Evolutionary conservation across 73 alveolate species (phyloP), one percentile per base, ranked within the genome.

Genomic region (Paramecium bursaria): DNA sequence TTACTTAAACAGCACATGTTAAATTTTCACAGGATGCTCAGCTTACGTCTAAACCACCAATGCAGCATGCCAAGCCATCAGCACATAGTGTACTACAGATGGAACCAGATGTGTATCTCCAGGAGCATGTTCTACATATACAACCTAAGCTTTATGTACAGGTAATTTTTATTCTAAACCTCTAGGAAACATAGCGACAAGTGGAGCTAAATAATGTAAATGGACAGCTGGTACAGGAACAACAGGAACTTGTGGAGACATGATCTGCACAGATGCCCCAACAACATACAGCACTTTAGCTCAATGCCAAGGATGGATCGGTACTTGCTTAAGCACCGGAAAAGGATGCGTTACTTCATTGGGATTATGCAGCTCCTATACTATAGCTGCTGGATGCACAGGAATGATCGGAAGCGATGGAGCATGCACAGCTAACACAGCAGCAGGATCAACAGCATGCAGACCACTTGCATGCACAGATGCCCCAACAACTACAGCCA

Each of bases 61-160:
- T 30, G 82, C 82, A 10, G 82, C 33, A 23, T 67, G 82, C 23
- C 25, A 67, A 35, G 82, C 82, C 46, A 67, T 67, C 19, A 39
- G 60, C 0, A 39, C 33, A 19, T 47, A 39, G 19, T 67, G 82
- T 67, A 67, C 19, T 17, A 39, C 82, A 0, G 55, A 67, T 39
- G 82, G 82, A 7, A 15, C 82, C 17, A 39, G 17, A 39, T 67
- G 82, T 42, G 44, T 67, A 21, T 53, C 17, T 42, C 82, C 82
- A 13, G 82, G 60, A 31, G 10, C 82, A 9, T 67, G 82, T 42
- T 4, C 82, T 0, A 3, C 61, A 13, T 67, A 67, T 17, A 67
- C 33, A 19, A 67, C 53, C 6, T 15, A 19, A n/a, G 55, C 26
- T 21, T 53, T 39, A 19, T 67, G 82, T 42, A 67, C 82, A 15